These are phyloP conservation scores for Lippia alba DNA, from an alignment of 305 asterid species.

Conservation along the genomic window DNA sequence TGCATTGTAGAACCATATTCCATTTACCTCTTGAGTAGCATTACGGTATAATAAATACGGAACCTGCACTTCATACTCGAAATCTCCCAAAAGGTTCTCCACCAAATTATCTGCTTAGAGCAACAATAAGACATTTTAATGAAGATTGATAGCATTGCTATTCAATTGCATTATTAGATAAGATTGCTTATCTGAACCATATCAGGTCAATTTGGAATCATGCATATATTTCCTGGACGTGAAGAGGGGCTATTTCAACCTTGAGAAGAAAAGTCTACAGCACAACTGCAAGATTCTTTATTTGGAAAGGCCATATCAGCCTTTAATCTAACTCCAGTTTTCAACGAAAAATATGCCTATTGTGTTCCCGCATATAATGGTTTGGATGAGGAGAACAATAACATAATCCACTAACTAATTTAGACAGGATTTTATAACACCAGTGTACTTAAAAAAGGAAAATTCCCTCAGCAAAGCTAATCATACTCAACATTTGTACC, in stretches of 20 bases:
- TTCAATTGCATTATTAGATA: constrained; percentile 2
- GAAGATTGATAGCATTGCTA: neutral
- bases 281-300: constrained; percentile 9
- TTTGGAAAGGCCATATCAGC: constrained; percentile 5
- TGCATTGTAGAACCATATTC: constrained; percentile 84
- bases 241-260: constrained; percentile 29
- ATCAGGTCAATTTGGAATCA: constrained; percentile 15
- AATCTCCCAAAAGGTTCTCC: constrained; percentile 85
- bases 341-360: neutral
- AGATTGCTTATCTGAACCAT: constrained; percentile 21
- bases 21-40: constrained; percentile 82
- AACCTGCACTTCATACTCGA: constrained; percentile 81
- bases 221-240: neutral
- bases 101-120: constrained; percentile 75
- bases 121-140: constrained; percentile 29
- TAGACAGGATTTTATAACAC: neutral
- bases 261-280: constrained; percentile 10
- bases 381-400: neutral
- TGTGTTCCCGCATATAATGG: constrained; percentile 2
- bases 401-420: neutral
- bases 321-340: constrained; percentile 3
- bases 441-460: neutral
- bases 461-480: neutral
- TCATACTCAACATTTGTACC: constrained; percentile 6
- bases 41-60: constrained; percentile 82